Evolutionary conservation across 345 rosid genomes (phyloP).

Genomic region (Gynandropsis gynandra): DNA sequence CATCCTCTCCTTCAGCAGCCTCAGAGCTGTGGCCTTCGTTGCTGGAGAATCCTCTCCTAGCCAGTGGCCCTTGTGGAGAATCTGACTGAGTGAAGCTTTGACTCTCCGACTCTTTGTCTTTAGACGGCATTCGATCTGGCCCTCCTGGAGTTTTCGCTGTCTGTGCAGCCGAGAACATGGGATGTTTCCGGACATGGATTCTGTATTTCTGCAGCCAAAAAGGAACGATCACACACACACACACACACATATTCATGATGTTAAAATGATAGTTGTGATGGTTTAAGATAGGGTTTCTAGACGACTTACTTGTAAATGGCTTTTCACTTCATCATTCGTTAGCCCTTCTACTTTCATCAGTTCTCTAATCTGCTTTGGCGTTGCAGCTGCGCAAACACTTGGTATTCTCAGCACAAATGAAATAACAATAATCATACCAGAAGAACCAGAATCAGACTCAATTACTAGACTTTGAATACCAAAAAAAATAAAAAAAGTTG

Average conservation of each 20-base stretch:
- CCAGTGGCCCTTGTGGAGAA: slow-evolving; percentile 59
- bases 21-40: slow-evolving; percentile 37
- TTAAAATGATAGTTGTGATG: too few relatives aligned
- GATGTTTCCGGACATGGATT: slow-evolving; percentile 53
- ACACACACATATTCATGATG: too few relatives aligned
- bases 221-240: too few relatives aligned
- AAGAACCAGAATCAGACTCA: neutral
- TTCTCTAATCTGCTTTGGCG: slow-evolving; percentile 77
- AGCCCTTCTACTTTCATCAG: slow-evolving; percentile 79
- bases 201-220: slow-evolving; percentile 57
- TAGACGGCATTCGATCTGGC: slow-evolving; percentile 28
- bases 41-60: slow-evolving; percentile 33
- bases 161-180: slow-evolving; percentile 24
- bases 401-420: neutral
- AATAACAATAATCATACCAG: too few relatives aligned
- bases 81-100: slow-evolving; percentile 36
- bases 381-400: slow-evolving; percentile 39
- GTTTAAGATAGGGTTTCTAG: neutral
- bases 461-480: neutral
- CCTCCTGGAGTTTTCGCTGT: slow-evolving; percentile 23
- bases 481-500: neutral
- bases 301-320: slow-evolving; percentile 70
- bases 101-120: slow-evolving; percentile 32
- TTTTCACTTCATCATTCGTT: slow-evolving; percentile 87
- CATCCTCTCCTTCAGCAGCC: slow-evolving; percentile 33